Conservation (phyloP, 2,329 filamentous ascomycete species). For the Exophiala xenobiotica region DNA sequence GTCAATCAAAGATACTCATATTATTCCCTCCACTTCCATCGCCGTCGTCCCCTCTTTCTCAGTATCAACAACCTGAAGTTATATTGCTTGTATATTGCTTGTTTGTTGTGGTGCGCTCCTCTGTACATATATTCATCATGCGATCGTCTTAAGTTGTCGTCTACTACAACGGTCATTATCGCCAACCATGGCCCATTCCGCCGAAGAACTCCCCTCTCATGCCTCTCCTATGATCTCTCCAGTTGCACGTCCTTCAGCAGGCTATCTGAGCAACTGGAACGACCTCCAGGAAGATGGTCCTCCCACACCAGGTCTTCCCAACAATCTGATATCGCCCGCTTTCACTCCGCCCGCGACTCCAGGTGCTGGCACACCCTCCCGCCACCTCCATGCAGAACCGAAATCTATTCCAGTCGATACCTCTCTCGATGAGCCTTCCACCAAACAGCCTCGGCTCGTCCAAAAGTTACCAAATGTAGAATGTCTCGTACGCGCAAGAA, state of each 20-base stretch:
- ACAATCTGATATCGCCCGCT: conserved; percentile 54
- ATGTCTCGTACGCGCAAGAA: conserved; percentile 90
- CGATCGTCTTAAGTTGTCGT: conserved; percentile 8
- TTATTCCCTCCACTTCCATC: conserved; percentile 14
- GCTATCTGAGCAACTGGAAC: conserved; percentile 31
- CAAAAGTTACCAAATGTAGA: conserved; percentile 78
- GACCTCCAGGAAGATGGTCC: conserved; percentile 28
- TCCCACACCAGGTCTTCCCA: conserved; percentile 49
- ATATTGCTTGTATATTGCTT: neutral
- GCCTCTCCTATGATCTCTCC: conserved; percentile 51
- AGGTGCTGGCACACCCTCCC: conserved; percentile 34
- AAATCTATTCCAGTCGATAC: conserved; percentile 46
- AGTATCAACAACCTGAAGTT: neutral
- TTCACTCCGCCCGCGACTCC: conserved; percentile 48
- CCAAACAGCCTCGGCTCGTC: conserved; percentile 69
- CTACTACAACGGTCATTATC: neutral
- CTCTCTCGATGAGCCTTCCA: conserved; percentile 33
- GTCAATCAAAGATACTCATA: neutral
- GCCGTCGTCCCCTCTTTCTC: conserved; percentile 7
- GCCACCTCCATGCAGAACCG: conserved; percentile 37
- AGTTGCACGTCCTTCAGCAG: conserved; percentile 34
- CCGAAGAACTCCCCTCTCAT: conserved; percentile 53
- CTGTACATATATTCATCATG: conserved; percentile 6
- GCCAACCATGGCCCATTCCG: conserved; percentile 16
- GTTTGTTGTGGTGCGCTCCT: neutral